Conservation (phyloP, 257 asterid genomes). For the Plantago ovata region DNA sequence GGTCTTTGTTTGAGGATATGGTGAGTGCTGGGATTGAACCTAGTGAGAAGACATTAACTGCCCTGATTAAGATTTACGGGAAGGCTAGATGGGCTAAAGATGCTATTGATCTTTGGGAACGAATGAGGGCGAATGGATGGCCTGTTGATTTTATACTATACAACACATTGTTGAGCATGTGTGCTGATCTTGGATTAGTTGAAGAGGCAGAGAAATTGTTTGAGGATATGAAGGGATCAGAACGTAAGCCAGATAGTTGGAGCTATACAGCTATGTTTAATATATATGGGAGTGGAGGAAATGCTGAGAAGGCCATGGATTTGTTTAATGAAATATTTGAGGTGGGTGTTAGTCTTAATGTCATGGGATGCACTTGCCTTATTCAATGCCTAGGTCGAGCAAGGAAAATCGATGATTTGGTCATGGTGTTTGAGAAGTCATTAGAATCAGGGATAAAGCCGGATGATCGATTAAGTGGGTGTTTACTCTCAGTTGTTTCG, state of each 20-base stretch:
- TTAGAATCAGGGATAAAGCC: slow-evolving; percentile 64
- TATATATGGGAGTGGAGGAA: slow-evolving; percentile 78
- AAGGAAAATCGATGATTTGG: slow-evolving; percentile 66
- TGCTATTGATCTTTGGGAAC: slow-evolving; percentile 82
- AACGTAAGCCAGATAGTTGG: slow-evolving; percentile 73
- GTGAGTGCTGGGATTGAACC: slow-evolving; percentile 69
- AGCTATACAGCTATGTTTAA: slow-evolving; percentile 91
- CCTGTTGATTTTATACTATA: slow-evolving; percentile 84
- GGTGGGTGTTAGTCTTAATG: slow-evolving; percentile 53
- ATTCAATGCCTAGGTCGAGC: slow-evolving; percentile 84
- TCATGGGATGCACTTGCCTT: slow-evolving; percentile 95
- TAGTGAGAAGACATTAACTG: slow-evolving; percentile 73
- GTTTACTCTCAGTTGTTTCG: slow-evolving; percentile 75
- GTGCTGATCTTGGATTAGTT: slow-evolving; percentile 92
- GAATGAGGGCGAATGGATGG: slow-evolving; percentile 80
- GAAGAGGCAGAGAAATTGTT: slow-evolving; percentile 77
- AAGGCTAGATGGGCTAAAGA: slow-evolving; percentile 93
- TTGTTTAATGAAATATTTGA: slow-evolving; percentile 69
- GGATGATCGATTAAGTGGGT: slow-evolving; percentile 84
- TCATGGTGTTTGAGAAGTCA: slow-evolving; percentile 50
- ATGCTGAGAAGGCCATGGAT: slow-evolving; percentile 72
- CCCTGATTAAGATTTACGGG: slow-evolving; percentile 83
- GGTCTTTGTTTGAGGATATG: slow-evolving; percentile 88
- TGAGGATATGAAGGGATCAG: slow-evolving; percentile 70
- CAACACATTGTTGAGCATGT: slow-evolving; percentile 85